A percentile compares a stretch with the other conserved stretches of the same genome.
phyloP scores from a whole-genome alignment of 768 basidiomycete genomes.

The Lactifluus rugatus region DNA sequence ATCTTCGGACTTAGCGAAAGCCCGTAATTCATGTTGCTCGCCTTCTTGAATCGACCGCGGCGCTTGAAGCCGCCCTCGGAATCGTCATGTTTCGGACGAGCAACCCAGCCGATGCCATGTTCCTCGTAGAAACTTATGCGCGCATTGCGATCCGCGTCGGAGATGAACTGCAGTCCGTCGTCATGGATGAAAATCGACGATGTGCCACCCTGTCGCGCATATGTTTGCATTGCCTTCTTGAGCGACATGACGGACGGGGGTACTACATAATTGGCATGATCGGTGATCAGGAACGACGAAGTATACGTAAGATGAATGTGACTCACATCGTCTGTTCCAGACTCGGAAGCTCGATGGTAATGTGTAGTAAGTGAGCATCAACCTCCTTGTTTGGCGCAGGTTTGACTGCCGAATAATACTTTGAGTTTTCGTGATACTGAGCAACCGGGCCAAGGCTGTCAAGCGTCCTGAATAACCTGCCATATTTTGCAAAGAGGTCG shows the following conservation, averaged over 20 bases:
- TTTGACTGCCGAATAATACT: conserved; percentile 65
- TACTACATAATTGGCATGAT: conserved; percentile 29
- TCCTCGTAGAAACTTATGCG: conserved; percentile 68
- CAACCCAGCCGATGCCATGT: conserved; percentile 75
- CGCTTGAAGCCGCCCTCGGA: conserved; percentile 61
- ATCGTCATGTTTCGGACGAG: conserved; percentile 61
- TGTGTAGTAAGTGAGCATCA: conserved; percentile 57
- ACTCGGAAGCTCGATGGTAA: conserved; percentile 75
- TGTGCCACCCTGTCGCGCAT: conserved; percentile 81
- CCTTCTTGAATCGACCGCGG: conserved; percentile 89
- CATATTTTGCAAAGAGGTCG: background rate
- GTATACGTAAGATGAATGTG: conserved; percentile 6
- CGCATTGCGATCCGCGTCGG: conserved; percentile 49
- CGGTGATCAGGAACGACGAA: background rate
- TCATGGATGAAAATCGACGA: conserved; percentile 75
- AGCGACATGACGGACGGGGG: conserved; percentile 67
- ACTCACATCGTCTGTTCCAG: conserved; percentile 74
- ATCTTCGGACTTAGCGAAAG: conserved; percentile 55
- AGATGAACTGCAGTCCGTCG: conserved; percentile 67
- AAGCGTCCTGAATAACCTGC: background rate
- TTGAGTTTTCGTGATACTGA: conserved; percentile 77
- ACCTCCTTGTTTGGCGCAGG: conserved; percentile 54
- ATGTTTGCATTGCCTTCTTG: conserved; percentile 86
- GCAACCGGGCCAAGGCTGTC: conserved; percentile 70
- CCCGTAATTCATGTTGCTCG: conserved; percentile 85